phyloP scores from a whole-genome alignment of 2,329 filamentous ascomycete species.

The Hortaea sp. region DNA sequence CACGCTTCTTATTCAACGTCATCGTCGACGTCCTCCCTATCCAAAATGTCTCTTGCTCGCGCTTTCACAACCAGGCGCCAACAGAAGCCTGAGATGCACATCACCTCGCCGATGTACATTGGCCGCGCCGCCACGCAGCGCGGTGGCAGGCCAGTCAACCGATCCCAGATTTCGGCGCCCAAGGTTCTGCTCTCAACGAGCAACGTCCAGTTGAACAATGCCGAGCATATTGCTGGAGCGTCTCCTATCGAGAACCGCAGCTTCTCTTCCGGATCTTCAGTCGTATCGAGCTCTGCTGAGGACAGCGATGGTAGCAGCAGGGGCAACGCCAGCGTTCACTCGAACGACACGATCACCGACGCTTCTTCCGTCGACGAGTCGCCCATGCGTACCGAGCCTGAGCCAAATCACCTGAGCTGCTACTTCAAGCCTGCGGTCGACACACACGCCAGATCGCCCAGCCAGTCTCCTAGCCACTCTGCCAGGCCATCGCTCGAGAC shows the following conservation, averaged over 20 bases:
- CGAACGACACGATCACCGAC: slow-evolving; percentile 60
- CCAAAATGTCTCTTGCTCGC: slow-evolving; percentile 50
- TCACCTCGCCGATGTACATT: slow-evolving; percentile 20
- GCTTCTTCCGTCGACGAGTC: slow-evolving; percentile 43
- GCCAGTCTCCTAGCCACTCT: slow-evolving; percentile 50
- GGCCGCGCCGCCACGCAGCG: slow-evolving; percentile 39
- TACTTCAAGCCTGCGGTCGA: slow-evolving; percentile 46
- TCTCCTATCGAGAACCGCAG: slow-evolving; percentile 15
- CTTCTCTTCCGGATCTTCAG: slow-evolving; percentile 27
- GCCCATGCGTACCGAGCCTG: slow-evolving; percentile 33
- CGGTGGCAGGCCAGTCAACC: slow-evolving; percentile 39
- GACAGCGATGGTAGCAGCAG: slow-evolving; percentile 52
- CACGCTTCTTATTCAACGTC: neutral
- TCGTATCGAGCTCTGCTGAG: slow-evolving; percentile 50
- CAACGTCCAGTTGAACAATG: slow-evolving; percentile 92
- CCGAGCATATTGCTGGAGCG: slow-evolving; percentile 58
- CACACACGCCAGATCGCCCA: slow-evolving; percentile 13
- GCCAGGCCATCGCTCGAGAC: slow-evolving; percentile 39
- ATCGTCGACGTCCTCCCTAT: neutral
- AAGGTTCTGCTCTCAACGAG: slow-evolving; percentile 85
- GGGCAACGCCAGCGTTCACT: slow-evolving; percentile 43
- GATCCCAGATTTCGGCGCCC: slow-evolving; percentile 75
- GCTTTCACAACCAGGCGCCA: slow-evolving; percentile 61
- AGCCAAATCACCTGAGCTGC: slow-evolving; percentile 45
- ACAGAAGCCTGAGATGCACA: slow-evolving; percentile 41